phyloP scores from a whole-genome alignment of 805 yeast genomes.

The Kuraishia piskuri region DNA sequence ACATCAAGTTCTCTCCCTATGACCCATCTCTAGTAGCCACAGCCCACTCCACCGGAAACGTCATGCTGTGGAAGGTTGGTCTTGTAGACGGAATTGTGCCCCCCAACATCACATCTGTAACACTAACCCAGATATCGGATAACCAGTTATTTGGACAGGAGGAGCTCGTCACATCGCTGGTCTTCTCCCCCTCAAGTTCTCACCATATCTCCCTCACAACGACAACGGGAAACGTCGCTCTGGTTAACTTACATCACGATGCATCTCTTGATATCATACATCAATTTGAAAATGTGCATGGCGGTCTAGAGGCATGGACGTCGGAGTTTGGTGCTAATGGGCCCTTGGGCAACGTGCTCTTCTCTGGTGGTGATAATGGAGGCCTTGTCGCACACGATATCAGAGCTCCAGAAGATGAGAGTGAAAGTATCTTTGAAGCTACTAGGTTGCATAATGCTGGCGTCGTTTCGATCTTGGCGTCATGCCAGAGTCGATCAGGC shows the following conservation, averaged over 20 bases:
- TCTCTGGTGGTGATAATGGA: constrained; percentile 90
- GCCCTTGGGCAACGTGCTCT: constrained; percentile 47
- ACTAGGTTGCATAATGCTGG: constrained; percentile 81
- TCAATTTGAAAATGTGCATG: constrained; percentile 38
- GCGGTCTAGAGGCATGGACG: constrained; percentile 77
- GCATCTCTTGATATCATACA: constrained; percentile 8
- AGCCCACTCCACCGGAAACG: constrained; percentile 76
- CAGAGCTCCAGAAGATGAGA: constrained; percentile 26
- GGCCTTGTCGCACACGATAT: constrained; percentile 66
- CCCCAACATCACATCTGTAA: constrained; percentile 9
- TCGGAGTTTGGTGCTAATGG: constrained; percentile 58
- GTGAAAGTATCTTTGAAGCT: constrained; percentile 24
- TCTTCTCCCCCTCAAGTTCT: constrained; percentile 37
- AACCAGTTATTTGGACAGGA: constrained; percentile 39
- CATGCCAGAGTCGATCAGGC: constrained; percentile 16
- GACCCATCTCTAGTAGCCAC: constrained; percentile 41
- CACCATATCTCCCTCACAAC: constrained; percentile 44
- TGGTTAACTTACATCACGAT: constrained; percentile 23
- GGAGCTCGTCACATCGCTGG: constrained; percentile 55
- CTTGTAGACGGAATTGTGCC: background rate
- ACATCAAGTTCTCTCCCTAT: constrained; percentile 58
- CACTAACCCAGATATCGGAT: constrained; percentile 18
- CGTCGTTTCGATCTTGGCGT: constrained; percentile 69
- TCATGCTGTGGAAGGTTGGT: constrained; percentile 51
- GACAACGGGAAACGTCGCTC: constrained; percentile 56